phyloP scores from a whole-genome alignment of 2,329 filamentous ascomycete species.

The Aspergillus luchuensis region DNA sequence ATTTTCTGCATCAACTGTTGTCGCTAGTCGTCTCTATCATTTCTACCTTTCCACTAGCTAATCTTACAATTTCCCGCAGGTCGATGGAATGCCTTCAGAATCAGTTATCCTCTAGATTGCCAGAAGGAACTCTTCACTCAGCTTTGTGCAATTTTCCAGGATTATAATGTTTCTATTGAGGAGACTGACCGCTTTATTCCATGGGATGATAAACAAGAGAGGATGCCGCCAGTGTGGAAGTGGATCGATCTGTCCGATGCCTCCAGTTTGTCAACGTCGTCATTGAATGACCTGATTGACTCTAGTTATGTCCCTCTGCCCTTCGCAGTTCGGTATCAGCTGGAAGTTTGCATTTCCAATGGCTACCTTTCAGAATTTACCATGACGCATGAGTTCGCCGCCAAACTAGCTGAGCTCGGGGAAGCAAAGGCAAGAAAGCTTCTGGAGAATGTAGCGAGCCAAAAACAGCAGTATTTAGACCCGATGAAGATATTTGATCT shows the following conservation, averaged over 20 bases:
- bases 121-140: constrained; percentile 40
- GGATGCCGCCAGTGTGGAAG: constrained; percentile 37
- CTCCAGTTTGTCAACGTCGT: constrained; percentile 27
- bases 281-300: constrained; percentile 37
- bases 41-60: neutral
- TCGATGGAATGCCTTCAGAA: constrained; percentile 63
- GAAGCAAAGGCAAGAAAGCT: constrained; percentile 61
- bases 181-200: constrained; percentile 46
- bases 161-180: constrained; percentile 69
- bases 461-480: constrained; percentile 63
- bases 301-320: constrained; percentile 51
- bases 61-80: constrained; percentile 38
- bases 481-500: constrained; percentile 72
- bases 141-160: constrained; percentile 60
- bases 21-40: neutral
- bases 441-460: constrained; percentile 72
- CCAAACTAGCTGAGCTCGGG: constrained; percentile 57
- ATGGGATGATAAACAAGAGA: constrained; percentile 30
- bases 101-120: constrained; percentile 48
- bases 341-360: constrained; percentile 90
- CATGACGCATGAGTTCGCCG: constrained; percentile 68
- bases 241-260: constrained; percentile 42
- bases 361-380: constrained; percentile 75
- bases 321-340: constrained; percentile 80
- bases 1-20: no score